phyloP scores from a whole-genome alignment of 257 asterid genomes.

The Solanum chmielewskii region DNA sequence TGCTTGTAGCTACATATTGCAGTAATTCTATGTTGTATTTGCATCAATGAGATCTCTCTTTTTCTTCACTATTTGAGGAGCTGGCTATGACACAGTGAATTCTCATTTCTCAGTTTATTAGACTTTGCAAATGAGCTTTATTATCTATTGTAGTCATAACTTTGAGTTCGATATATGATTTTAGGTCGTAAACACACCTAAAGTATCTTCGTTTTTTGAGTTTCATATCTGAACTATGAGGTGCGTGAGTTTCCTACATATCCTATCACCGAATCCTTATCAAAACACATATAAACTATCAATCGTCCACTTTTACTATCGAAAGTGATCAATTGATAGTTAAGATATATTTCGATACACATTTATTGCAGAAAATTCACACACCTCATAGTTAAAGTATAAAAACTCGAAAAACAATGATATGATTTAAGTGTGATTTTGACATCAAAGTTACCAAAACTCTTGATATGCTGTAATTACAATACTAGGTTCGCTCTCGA shows the following conservation, averaged over 20 bases:
- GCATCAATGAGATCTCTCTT: neutral
- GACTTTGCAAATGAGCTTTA: neutral
- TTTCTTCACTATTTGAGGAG: neutral
- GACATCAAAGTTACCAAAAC: neutral
- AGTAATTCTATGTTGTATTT: neutral
- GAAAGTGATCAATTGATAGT: neutral
- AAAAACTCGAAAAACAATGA: neutral
- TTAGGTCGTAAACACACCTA: neutral
- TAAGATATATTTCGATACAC: neutral
- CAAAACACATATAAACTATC: neutral
- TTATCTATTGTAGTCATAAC: neutral
- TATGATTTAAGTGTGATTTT: neutral
- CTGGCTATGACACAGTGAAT: neutral
- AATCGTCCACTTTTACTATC: neutral
- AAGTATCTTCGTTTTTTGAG: neutral
- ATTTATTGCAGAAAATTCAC: neutral
- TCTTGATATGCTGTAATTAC: neutral
- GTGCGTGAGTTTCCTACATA: accelerated
- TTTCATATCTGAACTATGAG: neutral
- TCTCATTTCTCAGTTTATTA: neutral
- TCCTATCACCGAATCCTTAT: neutral
- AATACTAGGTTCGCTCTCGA: neutral
- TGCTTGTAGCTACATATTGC: neutral
- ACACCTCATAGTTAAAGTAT: neutral
- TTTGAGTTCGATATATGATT: neutral